phyloP scores from a whole-genome alignment of 495 filamentous ascomycete genomes.

The Neurospora terricola region DNA sequence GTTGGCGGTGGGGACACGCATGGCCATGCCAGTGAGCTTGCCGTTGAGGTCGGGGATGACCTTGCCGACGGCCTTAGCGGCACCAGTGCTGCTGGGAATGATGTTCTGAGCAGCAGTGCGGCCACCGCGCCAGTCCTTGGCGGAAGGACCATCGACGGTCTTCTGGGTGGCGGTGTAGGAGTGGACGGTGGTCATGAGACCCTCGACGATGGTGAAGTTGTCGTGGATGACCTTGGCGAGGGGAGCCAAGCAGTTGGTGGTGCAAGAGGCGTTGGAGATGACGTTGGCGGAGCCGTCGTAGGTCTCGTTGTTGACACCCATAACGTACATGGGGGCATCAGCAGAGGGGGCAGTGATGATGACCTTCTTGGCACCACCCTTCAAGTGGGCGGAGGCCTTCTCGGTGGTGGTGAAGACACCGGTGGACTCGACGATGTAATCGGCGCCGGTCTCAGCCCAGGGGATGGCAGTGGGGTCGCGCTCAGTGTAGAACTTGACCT shows the following conservation, averaged over 20 bases:
- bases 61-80: slow-evolving; percentile 99
- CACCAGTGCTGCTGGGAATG: slow-evolving; percentile 98
- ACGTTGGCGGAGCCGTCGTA: slow-evolving; percentile 85
- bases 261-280: slow-evolving; percentile 99
- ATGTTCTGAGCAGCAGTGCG: slow-evolving; percentile 99
- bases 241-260: slow-evolving; percentile 98
- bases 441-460: slow-evolving; percentile 79
- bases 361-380: slow-evolving; percentile 99
- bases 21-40: slow-evolving; percentile 99
- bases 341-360: slow-evolving; percentile 98
- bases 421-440: slow-evolving; percentile 97
- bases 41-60: slow-evolving; percentile 95
- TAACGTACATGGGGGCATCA: slow-evolving; percentile 99
- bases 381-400: slow-evolving; percentile 90
- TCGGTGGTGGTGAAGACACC: slow-evolving; percentile 99
- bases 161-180: slow-evolving; percentile 99
- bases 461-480: slow-evolving; percentile 84
- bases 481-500: slow-evolving; percentile 90
- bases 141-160: slow-evolving; percentile 94
- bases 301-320: slow-evolving; percentile 92
- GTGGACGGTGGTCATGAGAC: slow-evolving; percentile 99
- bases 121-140: slow-evolving; percentile 99
- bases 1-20: slow-evolving; percentile 98
- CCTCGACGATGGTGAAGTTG: slow-evolving; percentile 94
- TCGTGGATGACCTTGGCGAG: slow-evolving; percentile 98